Evolutionary conservation across 1,284 basidiomycete genomes (phyloP), one percentile per base, ranked within the genome.

Genomic region (Ustilago bromivora): DNA sequence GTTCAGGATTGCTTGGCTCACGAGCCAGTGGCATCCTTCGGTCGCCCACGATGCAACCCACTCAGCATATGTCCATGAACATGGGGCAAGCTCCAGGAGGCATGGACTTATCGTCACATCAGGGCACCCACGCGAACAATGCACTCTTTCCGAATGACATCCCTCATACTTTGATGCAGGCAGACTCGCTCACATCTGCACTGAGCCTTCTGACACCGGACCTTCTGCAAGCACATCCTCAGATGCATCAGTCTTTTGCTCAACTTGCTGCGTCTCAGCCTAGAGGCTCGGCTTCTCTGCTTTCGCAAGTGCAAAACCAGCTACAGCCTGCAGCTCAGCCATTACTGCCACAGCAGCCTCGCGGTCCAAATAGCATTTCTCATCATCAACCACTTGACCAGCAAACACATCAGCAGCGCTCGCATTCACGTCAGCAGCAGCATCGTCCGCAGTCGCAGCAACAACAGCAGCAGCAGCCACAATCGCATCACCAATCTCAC

Each of bases 11-110:
- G 49, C 11, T 28, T 51, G 28, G 49, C 49, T 51, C 4, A 31
- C 6, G 28, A 13, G 47, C 28, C 23, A 4, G 5, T 13, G n/a
- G 28, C 23, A 13, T 31, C 13, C 11, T 3, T 43, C 3, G 3
- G 23, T 41, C 28, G 56, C 38, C 61, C 62, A 55, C 4, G 43
- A 75, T 75, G 72, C 72, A 75, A 47, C 54, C 67, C 32, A 36
- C 63, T 10, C 72, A 66, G 61, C 67, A 75, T 43, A 63, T 75
- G 34, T 31, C 63, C n/a, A 54, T 69, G 43, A 70, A 75, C 13
- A n/a, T 75, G 63, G 64, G 66, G 8, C 63, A 59, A 32, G 36
- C 62, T 12, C 11, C 58, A 3, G 60, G 49, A 19, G 51, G 58
- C 10, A 52, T 64, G 6, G 65, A 64, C 35, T 53, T 58, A 19